Conservation (phyloP, 2,329 filamentous ascomycete genomes). For the Cercospora sp. region DNA sequence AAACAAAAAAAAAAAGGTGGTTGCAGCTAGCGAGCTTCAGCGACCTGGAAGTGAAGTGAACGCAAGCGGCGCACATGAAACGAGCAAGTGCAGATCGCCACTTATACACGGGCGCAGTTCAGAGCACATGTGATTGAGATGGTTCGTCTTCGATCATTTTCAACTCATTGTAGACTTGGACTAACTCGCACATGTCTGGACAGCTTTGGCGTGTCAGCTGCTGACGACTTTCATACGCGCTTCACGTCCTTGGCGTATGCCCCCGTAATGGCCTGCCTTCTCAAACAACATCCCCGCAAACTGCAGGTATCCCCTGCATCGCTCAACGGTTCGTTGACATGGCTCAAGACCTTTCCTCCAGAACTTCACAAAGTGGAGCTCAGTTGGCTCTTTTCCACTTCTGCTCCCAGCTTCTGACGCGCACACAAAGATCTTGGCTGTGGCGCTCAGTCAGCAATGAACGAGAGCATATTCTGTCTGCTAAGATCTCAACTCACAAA, state of each 20-base stretch:
- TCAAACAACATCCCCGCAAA: conserved; percentile 4
- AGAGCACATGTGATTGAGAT: neutral
- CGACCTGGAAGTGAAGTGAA: conserved; percentile 11
- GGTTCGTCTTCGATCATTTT: neutral
- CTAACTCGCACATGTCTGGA: neutral
- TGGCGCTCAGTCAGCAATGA: neutral
- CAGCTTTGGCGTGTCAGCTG: conserved; percentile 11
- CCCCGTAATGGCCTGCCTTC: neutral
- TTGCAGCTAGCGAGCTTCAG: neutral
- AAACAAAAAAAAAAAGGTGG: neutral
- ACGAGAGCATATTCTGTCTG: neutral
- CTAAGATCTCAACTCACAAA: conserved; percentile 13
- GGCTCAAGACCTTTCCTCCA: neutral
- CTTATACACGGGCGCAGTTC: neutral
- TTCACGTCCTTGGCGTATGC: conserved; percentile 22
- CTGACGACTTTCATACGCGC: neutral
- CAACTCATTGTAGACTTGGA: neutral
- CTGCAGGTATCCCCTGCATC: neutral
- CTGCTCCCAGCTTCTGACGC: neutral
- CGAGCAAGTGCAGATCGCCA: conserved; percentile 2
- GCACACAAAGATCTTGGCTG: neutral
- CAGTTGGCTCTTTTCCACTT: neutral
- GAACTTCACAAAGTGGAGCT: neutral
- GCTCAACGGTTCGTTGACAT: neutral
- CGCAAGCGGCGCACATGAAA: conserved; percentile 10